phyloP scores from a whole-genome alignment of 345 rosid genomes.

The Corchorus olitorius region DNA sequence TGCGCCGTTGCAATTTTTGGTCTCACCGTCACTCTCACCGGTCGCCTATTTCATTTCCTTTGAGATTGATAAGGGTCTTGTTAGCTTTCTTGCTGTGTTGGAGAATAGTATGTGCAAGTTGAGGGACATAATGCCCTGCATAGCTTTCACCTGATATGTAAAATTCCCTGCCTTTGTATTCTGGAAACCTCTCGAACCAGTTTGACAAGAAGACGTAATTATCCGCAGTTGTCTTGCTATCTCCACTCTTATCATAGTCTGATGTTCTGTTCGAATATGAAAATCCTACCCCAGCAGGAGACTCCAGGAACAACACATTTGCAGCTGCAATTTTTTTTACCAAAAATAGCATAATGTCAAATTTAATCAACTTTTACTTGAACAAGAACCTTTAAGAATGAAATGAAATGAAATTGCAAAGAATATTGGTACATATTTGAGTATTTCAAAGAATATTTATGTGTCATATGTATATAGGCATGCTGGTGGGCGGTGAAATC shows the following conservation, averaged over 20 bases:
- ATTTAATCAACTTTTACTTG: not conserved
- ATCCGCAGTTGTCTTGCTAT: slow-evolving; percentile 60
- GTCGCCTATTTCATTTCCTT: no score
- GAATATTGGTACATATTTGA: no score
- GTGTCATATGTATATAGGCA: no score
- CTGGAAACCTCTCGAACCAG: slow-evolving; percentile 91
- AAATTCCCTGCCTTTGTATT: slow-evolving; percentile 63
- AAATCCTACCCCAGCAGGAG: slow-evolving; percentile 92
- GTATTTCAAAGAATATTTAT: no score
- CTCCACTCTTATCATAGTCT: slow-evolving; percentile 54
- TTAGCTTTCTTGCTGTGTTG: slow-evolving; percentile 45
- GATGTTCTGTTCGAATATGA: slow-evolving; percentile 76
- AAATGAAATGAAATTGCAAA: no score
- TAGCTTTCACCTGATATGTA: slow-evolving; percentile 92
- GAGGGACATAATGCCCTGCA: slow-evolving; percentile 89
- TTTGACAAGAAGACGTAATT: slow-evolving; percentile 67
- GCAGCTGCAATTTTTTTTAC: slow-evolving; percentile 44
- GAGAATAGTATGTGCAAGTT: slow-evolving; percentile 69
- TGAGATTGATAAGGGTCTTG: slow-evolving; percentile 61
- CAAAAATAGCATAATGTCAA: not conserved
- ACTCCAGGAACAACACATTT: slow-evolving; percentile 77
- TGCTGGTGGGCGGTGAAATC: no score
- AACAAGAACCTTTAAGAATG: not conserved
- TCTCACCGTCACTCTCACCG: no score
- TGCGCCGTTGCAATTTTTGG: no score